Evolutionary conservation across 2,329 filamentous ascomycete genomes (phyloP), one percentile per base, ranked within the genome.

Genomic region (Ilyonectria destructans): DNA sequence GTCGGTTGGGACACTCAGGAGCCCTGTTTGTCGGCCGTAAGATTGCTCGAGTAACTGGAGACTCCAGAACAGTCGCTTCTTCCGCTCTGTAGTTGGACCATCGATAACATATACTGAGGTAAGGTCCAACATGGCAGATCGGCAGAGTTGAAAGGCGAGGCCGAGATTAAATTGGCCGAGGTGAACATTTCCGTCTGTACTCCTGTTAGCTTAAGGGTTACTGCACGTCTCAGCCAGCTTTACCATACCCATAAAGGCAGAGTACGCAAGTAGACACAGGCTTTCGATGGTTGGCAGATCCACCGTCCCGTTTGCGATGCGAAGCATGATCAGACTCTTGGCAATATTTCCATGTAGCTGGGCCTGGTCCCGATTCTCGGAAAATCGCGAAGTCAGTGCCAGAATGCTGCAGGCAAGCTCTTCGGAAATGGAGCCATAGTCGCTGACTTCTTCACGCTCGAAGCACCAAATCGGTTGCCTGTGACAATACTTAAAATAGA

Each of bases 61-160:
- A 60, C 85, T 87, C 85, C 85, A 87, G 35, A 87, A 87, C 0
- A 87, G 76, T 3, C 84, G 75, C 71, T 83, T 86, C 72, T 87
- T 87, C 10, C 85, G 81, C 59, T 87, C 83, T 0, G 76, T 70
- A 1, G 70, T 71, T 0, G 79, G 75, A 43, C 82, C 81, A 8
- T 82, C 77, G 3, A 74, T 58, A 0, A 71, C 71, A 52, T 86
- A 86, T 0, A 78, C 75, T 0, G 81, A 79, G 51, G 83, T 80
- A 0, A 84, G 71, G 62, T 87, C 85, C 1, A 87, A 73, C 82
- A 83, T 84, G 8, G 85, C 85, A 0, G 85, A 85, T 9, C 84
- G 83, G 68, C 85, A 87, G 9, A 87, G 82, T 68, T 87, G 85
- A 43, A 85, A 81, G 1, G 83, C 84, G 12, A 87, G 81, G 9